These are phyloP conservation scores for Termitomyces sp. DNA, from an alignment of 768 basidiomycete genomes.

Conservation along the genomic window DNA sequence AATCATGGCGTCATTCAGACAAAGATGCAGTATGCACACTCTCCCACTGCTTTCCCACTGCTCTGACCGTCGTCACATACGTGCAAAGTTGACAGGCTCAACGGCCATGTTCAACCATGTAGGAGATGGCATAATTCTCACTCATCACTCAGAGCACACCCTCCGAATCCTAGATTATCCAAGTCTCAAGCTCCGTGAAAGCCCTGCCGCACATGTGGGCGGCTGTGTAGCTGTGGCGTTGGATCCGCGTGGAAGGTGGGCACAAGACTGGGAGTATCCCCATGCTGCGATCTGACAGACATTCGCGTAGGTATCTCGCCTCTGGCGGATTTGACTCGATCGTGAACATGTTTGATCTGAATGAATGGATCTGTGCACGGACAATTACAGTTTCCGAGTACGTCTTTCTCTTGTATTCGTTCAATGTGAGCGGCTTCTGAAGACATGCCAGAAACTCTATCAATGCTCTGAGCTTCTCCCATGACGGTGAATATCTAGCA, in stretches of 20 bases:
- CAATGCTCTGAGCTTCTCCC: slow-evolving; percentile 71
- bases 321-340: slow-evolving; percentile 81
- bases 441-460: slow-evolving; percentile 54
- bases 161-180: slow-evolving; percentile 71
- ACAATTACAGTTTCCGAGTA: slow-evolving; percentile 82
- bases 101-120: slow-evolving; percentile 73
- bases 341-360: slow-evolving; percentile 73
- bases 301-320: slow-evolving; percentile 57
- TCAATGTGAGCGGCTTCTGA: not conserved
- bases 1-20: slow-evolving; percentile 40
- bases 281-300: not conserved
- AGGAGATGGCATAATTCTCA: slow-evolving; percentile 67
- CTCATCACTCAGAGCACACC: slow-evolving; percentile 57
- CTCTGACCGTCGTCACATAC: not conserved
- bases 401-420: slow-evolving; percentile 21
- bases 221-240: slow-evolving; percentile 74
- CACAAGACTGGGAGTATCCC: not conserved
- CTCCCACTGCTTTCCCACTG: not conserved
- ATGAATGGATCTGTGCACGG: slow-evolving; percentile 76
- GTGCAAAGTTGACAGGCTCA: slow-evolving; percentile 45
- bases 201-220: slow-evolving; percentile 70
- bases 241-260: slow-evolving; percentile 73
- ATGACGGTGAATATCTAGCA: slow-evolving; percentile 80
- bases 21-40: slow-evolving; percentile 41
- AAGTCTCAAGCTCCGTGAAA: slow-evolving; percentile 51